Base-by-base conservation (phyloP, 1,284 basidiomycete genomes). In the Ganoderma resinaceum region DNA sequence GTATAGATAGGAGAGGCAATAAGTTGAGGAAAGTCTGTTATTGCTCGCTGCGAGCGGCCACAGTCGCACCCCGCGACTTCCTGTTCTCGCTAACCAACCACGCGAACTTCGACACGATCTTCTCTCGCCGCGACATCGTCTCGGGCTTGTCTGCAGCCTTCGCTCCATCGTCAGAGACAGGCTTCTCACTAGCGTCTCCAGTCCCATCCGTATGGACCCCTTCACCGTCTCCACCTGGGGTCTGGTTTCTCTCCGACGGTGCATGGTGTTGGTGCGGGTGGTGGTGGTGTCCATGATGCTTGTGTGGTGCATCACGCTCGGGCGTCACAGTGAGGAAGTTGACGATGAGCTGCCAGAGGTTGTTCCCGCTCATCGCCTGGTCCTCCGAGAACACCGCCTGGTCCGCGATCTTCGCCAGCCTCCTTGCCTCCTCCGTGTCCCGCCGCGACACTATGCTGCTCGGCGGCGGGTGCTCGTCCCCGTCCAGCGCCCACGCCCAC, bases 361-460 rank as follows among this genome's bases (percentile, higher is more conserved):
- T 89, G 73, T 94, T 94, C 52, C 82, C 89, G 73, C 85, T 91
- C 72, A 91, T 77, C 20, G 82, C 76, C 65, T 82, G 82, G 70
- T 90, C 88, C 14, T 86, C 85, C 67, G 83, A 82, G n/a, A 89
- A 72, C 58, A 89, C 81, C 23, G 86, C 83, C 75, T 87, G 84
- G 75, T 94, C 93, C 14, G 92, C 93, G 59, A 93, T 84, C 65
- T 84, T 85, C 31, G 91, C 91, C 46, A 95, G 81, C 75, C 85
- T 81, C 31, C 89, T 82, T 23, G 93, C 93, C 79, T 95, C 93
- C 52, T 84, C 82, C 2, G 92, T 94, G 74, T 95, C 94, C 62
- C 92, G 81, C 66, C 94, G 82, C 38, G 92, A 89, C 38, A 92
- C 91, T 73, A 95, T 93, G 70, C 92, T 94, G 73, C 91, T 93